Conservation (phyloP, 164 flowering plant genomes). For the Tetracentron sinense region DNA sequence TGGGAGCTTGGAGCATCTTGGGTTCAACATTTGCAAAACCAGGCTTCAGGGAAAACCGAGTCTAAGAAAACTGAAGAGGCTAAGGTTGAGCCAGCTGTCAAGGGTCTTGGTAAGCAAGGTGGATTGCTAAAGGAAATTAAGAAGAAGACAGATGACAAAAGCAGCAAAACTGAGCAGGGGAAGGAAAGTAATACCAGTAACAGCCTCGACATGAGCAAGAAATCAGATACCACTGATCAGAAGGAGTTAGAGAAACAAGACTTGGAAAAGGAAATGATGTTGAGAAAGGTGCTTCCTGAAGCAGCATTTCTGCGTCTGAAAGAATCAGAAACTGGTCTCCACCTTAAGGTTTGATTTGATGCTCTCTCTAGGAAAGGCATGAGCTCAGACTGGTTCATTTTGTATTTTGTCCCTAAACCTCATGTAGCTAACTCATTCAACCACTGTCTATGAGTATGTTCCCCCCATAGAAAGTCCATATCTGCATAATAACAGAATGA, state of each 20-base stretch:
- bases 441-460: too few species aligned
- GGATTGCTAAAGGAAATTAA: constrained; percentile 78
- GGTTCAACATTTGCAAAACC: constrained; percentile 95
- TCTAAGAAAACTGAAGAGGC: constrained; percentile 63
- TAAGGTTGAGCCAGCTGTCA: constrained; percentile 75
- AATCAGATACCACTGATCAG: constrained; percentile 30
- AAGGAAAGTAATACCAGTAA: constrained; percentile 36
- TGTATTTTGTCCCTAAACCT: not conserved
- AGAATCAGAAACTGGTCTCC: constrained; percentile 92
- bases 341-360: constrained; percentile 58
- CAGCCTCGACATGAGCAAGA: constrained; percentile 31
- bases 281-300: constrained; percentile 63
- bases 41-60: constrained; percentile 70
- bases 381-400: not conserved
- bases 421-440: not conserved
- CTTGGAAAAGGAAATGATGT: constrained; percentile 48
- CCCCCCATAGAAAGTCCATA: too few species aligned
- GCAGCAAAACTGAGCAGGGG: constrained; percentile 37
- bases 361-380: not conserved
- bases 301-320: constrained; percentile 69
- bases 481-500: too few species aligned
- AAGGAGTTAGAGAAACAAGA: constrained; percentile 53
- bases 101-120: constrained; percentile 97
- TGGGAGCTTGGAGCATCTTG: constrained; percentile 99
- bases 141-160: constrained; percentile 58